Evolutionary conservation across 805 yeast genomes (phyloP).

Genomic region (Brettanomyces sp.): DNA sequence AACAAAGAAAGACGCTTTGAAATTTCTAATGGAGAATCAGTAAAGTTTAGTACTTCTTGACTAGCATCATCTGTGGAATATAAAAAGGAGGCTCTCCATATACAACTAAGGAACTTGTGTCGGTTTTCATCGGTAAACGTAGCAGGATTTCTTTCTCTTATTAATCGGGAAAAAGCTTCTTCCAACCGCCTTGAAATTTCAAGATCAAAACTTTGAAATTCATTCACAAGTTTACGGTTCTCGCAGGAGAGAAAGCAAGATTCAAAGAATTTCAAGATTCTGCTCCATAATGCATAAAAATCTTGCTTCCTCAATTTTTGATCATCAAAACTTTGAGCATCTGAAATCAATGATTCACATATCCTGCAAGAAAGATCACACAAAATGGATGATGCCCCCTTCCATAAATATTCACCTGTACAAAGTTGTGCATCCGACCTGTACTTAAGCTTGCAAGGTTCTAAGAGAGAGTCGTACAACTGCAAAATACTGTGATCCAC

Average conservation of each 20-base stretch:
- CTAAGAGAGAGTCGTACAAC: constrained; percentile 41
- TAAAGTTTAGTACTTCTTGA: constrained; percentile 13
- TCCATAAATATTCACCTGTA: constrained; percentile 39
- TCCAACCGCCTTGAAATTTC: constrained; percentile 31
- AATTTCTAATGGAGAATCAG: constrained; percentile 24
- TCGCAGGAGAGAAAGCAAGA: constrained; percentile 29
- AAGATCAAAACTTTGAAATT: constrained; percentile 8
- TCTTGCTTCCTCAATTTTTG: constrained; percentile 9
- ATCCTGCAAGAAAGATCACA: constrained; percentile 26
- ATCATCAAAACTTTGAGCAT: not conserved
- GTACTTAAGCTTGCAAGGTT: constrained; percentile 37
- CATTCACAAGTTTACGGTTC: not conserved
- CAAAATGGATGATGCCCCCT: constrained; percentile 35
- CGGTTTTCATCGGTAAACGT: constrained; percentile 20
- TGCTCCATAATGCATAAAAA: constrained; percentile 27
- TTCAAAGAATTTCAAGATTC: constrained; percentile 32
- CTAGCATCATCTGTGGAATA: constrained; percentile 53
- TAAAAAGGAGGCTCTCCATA: constrained; percentile 53
- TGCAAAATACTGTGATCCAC: constrained; percentile 37
- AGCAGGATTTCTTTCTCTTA: constrained; percentile 10
- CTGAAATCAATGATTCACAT: constrained; percentile 11
- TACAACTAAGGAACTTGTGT: constrained; percentile 32
- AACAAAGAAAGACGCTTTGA: constrained; percentile 28
- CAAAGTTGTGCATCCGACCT: constrained; percentile 18
- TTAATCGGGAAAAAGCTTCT: constrained; percentile 30